Evolutionary conservation across 805 yeast genomes (phyloP).

Genomic region (Maudiozyma barnettii): DNA sequence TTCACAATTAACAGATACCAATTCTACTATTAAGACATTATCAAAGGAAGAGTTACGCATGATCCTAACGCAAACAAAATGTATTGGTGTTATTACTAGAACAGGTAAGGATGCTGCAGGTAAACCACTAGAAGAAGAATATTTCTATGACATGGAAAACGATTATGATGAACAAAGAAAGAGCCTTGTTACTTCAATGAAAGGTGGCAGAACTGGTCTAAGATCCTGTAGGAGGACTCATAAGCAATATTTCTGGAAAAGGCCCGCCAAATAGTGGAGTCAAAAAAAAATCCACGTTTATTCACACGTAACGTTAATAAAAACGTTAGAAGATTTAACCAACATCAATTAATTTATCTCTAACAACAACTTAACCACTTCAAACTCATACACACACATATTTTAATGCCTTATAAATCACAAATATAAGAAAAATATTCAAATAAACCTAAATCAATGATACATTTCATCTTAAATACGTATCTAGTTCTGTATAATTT

Average conservation of each 20-base stretch:
- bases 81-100: slow-evolving; percentile 75
- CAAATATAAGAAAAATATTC: no score
- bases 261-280: slow-evolving; percentile 26
- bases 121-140: slow-evolving; percentile 86
- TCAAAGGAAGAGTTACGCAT: slow-evolving; percentile 39
- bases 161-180: slow-evolving; percentile 69
- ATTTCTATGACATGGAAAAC: slow-evolving; percentile 77
- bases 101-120: slow-evolving; percentile 96
- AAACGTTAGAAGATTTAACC: no score
- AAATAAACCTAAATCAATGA: no score
- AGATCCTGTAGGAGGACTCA: slow-evolving; percentile 90
- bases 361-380: no score
- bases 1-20: slow-evolving; percentile 53
- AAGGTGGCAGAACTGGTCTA: slow-evolving; percentile 69
- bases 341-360: no score
- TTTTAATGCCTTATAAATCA: no score
- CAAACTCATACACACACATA: no score
- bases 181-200: slow-evolving; percentile 58
- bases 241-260: slow-evolving; percentile 56
- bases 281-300: background rate
- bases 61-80: slow-evolving; percentile 31
- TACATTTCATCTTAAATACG: no score
- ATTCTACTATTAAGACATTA: slow-evolving; percentile 42
- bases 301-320: background rate
- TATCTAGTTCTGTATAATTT: no score